Percentiles rank a stretch among this genome's conserved stretches.
Conservation (phyloP, 179 eudicot genomes). For the Beta macrorhiza region DNA sequence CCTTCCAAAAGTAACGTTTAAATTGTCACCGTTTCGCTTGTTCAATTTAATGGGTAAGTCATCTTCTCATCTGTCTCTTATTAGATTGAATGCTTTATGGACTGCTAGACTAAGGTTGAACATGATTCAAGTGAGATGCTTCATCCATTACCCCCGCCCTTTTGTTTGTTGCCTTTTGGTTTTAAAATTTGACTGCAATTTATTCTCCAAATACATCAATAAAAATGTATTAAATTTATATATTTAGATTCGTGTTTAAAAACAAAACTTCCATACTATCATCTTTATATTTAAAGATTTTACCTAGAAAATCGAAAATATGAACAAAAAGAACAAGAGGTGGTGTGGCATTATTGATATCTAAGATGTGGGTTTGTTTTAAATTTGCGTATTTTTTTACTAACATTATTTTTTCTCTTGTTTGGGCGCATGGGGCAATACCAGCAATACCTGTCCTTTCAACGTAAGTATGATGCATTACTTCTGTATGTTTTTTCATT, state of each 20-base stretch:
- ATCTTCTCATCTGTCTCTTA: neutral
- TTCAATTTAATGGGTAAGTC: conserved; percentile 92
- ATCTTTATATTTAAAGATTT: neutral
- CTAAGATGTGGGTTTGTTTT: neutral
- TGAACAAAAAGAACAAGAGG: neutral
- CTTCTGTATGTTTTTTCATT: neutral
- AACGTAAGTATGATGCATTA: conserved; percentile 56
- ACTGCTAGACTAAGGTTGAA: neutral
- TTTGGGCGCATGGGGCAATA: conserved; percentile 38
- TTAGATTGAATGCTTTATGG: neutral
- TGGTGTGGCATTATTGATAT: neutral
- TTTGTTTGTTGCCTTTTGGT: neutral
- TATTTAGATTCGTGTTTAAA: neutral
- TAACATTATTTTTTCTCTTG: conserved; percentile 31
- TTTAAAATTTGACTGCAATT: neutral
- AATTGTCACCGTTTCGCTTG: conserved; percentile 85
- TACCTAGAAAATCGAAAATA: neutral
- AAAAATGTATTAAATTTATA: neutral
- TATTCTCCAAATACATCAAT: neutral
- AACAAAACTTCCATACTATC: neutral
- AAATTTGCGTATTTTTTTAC: conserved; percentile 16
- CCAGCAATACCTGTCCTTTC: conserved; percentile 97
- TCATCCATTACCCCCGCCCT: too few relatives aligned
- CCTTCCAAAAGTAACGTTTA: conserved; percentile 89
- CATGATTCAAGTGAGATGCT: neutral